Conservation (phyloP, 371 early-diverging fungal genomes). For the Nematocida ausubeli region DNA sequence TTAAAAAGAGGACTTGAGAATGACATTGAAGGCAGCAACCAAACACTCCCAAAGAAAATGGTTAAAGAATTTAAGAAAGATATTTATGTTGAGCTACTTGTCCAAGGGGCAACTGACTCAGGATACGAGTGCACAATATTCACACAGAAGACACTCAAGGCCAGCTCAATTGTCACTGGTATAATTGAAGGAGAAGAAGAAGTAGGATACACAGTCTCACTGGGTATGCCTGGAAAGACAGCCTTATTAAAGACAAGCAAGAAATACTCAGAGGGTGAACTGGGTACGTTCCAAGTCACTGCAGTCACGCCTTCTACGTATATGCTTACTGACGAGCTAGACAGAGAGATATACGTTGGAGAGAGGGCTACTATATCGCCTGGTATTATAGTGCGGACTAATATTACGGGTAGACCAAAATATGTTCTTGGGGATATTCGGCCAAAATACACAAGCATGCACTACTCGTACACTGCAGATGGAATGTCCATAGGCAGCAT, state of each 20-base stretch:
- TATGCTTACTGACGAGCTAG: constrained; percentile 8
- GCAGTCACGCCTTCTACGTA: constrained; percentile 1
- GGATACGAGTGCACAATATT: constrained; percentile 47
- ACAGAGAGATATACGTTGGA: constrained; percentile 50
- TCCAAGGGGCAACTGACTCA: constrained; percentile 19
- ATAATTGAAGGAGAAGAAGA: constrained; percentile 36
- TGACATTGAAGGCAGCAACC: constrained; percentile 3
- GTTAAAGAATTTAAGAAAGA: constrained; percentile 11
- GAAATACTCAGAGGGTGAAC: constrained; percentile 14
- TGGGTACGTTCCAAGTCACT: constrained; percentile 23
- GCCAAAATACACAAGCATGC: constrained; percentile 1
- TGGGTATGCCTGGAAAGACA: constrained; percentile 19
- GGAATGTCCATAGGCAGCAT: constrained; percentile 10
- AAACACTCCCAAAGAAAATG: neutral
- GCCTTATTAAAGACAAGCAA: constrained; percentile 18
- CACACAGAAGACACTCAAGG: neutral
- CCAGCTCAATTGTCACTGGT: constrained; percentile 24
- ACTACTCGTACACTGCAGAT: constrained; percentile 22
- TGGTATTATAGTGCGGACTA: constrained; percentile 25
- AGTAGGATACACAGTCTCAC: constrained; percentile 48
- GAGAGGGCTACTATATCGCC: constrained; percentile 14
- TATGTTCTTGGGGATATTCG: constrained; percentile 11
- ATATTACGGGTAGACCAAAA: constrained; percentile 25
- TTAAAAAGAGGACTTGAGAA: constrained; percentile 11
- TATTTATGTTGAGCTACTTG: constrained; percentile 26